Percentiles rank a stretch among this genome's conserved stretches.
These are phyloP conservation scores for Naganishia vishniacii DNA, from an alignment of 768 basidiomycete species.

Conservation along the genomic window DNA sequence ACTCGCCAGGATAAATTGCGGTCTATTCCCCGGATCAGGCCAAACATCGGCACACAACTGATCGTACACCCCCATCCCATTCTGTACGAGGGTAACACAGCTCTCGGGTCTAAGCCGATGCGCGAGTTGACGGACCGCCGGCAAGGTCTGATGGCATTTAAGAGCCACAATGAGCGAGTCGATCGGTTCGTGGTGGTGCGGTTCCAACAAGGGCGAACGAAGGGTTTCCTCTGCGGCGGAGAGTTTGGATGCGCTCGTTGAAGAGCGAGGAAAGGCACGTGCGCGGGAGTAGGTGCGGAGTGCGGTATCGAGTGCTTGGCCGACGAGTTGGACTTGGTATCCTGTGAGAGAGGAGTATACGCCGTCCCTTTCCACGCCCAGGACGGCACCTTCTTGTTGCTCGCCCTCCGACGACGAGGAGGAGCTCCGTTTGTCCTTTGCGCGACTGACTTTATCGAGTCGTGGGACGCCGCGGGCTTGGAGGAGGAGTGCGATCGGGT, in stretches of 20 bases:
- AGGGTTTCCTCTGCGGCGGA: background rate
- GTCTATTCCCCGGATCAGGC: constrained; percentile 64
- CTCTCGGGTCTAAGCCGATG: constrained; percentile 62
- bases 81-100: constrained; percentile 87
- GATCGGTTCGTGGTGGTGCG: constrained; percentile 52
- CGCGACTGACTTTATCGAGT: background rate
- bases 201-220: background rate
- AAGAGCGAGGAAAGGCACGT: background rate
- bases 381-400: background rate
- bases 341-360: background rate
- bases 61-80: constrained; percentile 91
- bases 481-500: background rate
- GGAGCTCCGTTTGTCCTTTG: no score
- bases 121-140: constrained; percentile 58
- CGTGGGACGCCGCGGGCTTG: background rate
- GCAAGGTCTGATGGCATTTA: constrained; percentile 65
- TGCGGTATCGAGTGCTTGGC: constrained; percentile 3
- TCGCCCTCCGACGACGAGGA: no score
- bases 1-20: constrained; percentile 76
- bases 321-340: background rate
- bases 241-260: background rate
- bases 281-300: background rate
- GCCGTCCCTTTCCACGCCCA: constrained; percentile 9
- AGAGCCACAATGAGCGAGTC: constrained; percentile 75
- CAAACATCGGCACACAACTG: constrained; percentile 63